Evolutionary conservation across 352 stramenopile species (phyloP).

Genomic region (Pythium monospermum): DNA sequence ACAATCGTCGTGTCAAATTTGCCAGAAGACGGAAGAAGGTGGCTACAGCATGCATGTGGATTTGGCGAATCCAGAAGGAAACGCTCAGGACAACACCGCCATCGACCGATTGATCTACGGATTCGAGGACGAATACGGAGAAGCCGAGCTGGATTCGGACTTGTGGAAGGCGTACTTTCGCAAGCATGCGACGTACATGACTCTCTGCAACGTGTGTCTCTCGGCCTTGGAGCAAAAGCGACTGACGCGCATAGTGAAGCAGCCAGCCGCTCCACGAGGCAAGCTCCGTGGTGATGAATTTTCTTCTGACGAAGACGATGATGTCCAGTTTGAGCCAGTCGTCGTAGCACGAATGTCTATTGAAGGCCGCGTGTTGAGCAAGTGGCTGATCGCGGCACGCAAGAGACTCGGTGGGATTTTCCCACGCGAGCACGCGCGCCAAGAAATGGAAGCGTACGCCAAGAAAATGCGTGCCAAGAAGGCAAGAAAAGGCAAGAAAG

Average conservation of each 20-base stretch:
- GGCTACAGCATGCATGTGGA: constrained; percentile 81
- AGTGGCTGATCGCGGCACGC: constrained; percentile 92
- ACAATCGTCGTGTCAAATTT: constrained; percentile 78
- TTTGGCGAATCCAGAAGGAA: constrained; percentile 60
- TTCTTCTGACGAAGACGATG: constrained; percentile 89
- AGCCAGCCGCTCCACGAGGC: constrained; percentile 6
- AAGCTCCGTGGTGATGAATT: constrained; percentile 89
- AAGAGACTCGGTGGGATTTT: constrained; percentile 90
- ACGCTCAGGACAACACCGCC: constrained; percentile 60
- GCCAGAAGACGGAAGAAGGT: constrained; percentile 60
- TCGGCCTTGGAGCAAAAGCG: constrained; percentile 51
- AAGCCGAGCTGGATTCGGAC: constrained; percentile 83
- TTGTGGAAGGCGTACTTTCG: constrained; percentile 97
- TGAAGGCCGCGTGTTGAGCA: constrained; percentile 92
- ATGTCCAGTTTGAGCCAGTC: constrained; percentile 89
- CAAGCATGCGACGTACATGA: constrained; percentile 91
- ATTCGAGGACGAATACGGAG: constrained; percentile 80
- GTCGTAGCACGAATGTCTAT: constrained; percentile 86
- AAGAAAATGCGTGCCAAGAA: constrained; percentile 83
- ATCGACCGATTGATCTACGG: constrained; percentile 77
- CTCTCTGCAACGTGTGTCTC: constrained; percentile 92
- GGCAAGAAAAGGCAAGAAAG: constrained; percentile 50
- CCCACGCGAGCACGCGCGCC: constrained; percentile 71
- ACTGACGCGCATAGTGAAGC: constrained; percentile 33
- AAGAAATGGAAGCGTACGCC: constrained; percentile 91